Conservation (phyloP, 2,329 filamentous ascomycete genomes). For the Fusarium haematococcum region DNA sequence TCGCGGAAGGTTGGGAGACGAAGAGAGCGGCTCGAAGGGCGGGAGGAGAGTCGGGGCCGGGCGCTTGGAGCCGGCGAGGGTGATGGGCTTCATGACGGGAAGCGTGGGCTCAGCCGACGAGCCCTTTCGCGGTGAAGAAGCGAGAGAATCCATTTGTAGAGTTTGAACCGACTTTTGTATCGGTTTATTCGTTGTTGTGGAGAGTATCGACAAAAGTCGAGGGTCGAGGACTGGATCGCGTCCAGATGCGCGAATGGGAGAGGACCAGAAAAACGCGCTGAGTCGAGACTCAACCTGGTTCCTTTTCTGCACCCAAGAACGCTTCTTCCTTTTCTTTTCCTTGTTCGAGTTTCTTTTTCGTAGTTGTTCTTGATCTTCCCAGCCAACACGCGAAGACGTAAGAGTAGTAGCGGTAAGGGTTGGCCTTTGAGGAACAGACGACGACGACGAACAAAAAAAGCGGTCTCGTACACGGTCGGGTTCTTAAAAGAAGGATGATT, state of each 20-base stretch:
- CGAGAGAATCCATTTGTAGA: constrained; percentile 52
- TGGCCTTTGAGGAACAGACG: constrained; percentile 11
- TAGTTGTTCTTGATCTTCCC: background rate
- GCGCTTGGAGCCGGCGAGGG: constrained; percentile 66
- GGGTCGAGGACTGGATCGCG: constrained; percentile 30
- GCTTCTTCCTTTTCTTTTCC: background rate
- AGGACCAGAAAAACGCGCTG: constrained; percentile 21
- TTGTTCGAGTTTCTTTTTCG: background rate
- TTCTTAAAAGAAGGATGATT: background rate
- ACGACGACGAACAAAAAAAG: constrained; percentile 8
- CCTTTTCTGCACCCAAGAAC: background rate
- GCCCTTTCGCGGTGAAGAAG: constrained; percentile 49
- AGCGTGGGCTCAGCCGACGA: constrained; percentile 50
- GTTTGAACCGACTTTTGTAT: background rate
- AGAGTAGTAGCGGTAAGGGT: constrained; percentile 3
- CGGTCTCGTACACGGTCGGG: constrained; percentile 26
- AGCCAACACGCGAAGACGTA: background rate
- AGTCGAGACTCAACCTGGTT: background rate
- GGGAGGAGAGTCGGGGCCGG: constrained; percentile 77
- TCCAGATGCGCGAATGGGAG: constrained; percentile 16
- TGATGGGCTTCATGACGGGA: constrained; percentile 43
- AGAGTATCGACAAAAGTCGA: background rate
- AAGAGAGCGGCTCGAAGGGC: constrained; percentile 83
- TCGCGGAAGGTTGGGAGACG: constrained; percentile 78
- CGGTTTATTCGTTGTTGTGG: constrained; percentile 1